A percentile compares a stretch with the other conserved stretches of the same genome.
These are phyloP conservation scores for Starmera dryadoides DNA, from an alignment of 805 yeast genomes.

Conservation along the genomic window DNA sequence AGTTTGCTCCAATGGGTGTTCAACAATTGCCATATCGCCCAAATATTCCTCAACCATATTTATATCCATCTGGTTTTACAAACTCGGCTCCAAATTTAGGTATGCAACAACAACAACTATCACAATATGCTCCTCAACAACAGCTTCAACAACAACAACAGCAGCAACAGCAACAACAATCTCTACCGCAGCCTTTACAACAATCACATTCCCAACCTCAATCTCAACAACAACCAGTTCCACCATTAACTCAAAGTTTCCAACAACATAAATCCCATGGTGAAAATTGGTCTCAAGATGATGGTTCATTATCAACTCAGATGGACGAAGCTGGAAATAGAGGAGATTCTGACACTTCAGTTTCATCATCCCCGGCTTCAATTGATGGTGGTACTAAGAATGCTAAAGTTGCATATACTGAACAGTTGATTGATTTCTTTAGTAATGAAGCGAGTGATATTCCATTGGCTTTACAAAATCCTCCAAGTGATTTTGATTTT, in stretches of 20 bases:
- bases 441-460: conserved; percentile 28
- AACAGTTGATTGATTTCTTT: conserved; percentile 41
- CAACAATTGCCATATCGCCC: not conserved
- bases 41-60: not conserved
- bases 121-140: conserved; percentile 16
- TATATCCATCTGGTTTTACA: conserved; percentile 1
- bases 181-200: conserved; percentile 15
- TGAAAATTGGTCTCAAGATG: conserved; percentile 27
- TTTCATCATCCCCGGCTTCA: conserved; percentile 29
- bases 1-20: not conserved
- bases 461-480: conserved; percentile 34
- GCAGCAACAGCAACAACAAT: conserved; percentile 18
- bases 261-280: not conserved
- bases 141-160: conserved; percentile 17
- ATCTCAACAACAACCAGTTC: conserved; percentile 12
- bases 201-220: conserved; percentile 20
- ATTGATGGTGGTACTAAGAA: conserved; percentile 6
- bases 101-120: conserved; percentile 9
- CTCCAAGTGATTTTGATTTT: conserved; percentile 58
- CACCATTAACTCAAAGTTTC: not conserved
- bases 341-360: conserved; percentile 32
- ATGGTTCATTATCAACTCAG: conserved; percentile 16
- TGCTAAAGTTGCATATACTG: conserved; percentile 29
- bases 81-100: conserved; percentile 7
- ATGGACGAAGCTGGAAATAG: conserved; percentile 22